A percentile compares a stretch with the other conserved stretches of the same genome.
Evolutionary conservation across 1,284 basidiomycete species (phyloP).

Genomic region (Pyrrhoderma lamaoense): DNA sequence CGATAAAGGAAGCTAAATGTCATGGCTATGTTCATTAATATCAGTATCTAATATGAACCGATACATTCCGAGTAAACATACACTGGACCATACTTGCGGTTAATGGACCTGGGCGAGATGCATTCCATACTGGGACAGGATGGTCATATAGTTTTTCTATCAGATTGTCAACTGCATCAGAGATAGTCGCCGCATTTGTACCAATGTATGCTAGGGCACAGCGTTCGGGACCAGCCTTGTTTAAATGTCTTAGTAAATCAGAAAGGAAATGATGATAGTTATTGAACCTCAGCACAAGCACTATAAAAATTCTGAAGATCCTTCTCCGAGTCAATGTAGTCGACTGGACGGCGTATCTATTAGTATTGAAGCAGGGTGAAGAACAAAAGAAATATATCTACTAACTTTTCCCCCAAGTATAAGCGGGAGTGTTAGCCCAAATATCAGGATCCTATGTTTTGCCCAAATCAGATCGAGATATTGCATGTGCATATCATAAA

Average conservation of each 20-base stretch:
- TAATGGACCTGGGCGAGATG: conserved; percentile 21
- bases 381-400: neutral
- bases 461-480: no score
- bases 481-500: neutral
- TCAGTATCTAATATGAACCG: neutral
- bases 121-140: conserved; percentile 21
- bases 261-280: neutral
- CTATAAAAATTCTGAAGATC: conserved; percentile 22
- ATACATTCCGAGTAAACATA: neutral
- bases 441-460: conserved; percentile 21
- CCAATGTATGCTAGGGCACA: conserved; percentile 22
- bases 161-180: conserved; percentile 19
- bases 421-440: conserved; percentile 21
- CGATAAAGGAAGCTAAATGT: conserved; percentile 21
- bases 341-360: conserved; percentile 11
- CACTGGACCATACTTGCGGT: conserved; percentile 22
- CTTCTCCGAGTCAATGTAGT: conserved; percentile 23
- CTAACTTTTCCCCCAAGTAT: conserved; percentile 21
- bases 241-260: neutral
- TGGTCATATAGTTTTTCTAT: conserved; percentile 19
- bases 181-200: conserved; percentile 18
- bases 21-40: conserved; percentile 6
- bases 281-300: conserved; percentile 21
- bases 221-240: conserved; percentile 22
- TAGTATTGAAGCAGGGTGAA: neutral